Conservation (phyloP, 768 basidiomycete species). For the Sutorius australiensis region DNA sequence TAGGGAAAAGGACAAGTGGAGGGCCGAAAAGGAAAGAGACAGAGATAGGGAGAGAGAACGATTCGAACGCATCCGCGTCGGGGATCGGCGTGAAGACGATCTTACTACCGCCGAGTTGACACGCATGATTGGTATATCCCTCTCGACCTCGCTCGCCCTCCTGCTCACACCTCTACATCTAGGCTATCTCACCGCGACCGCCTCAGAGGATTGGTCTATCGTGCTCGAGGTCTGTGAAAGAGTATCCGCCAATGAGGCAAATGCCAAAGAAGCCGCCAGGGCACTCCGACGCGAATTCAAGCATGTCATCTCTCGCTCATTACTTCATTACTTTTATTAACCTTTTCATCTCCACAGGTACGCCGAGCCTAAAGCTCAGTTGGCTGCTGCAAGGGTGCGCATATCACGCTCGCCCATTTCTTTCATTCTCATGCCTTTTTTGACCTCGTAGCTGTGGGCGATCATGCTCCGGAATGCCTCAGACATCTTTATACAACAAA, state of each 20-base stretch:
- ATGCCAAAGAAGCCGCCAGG: constrained; percentile 80
- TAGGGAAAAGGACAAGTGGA: constrained; percentile 34
- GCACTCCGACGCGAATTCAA: constrained; percentile 86
- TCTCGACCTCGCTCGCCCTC: background rate
- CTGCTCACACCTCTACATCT: background rate
- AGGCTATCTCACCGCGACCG: constrained; percentile 75
- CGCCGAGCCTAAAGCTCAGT: constrained; percentile 69
- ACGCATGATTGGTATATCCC: constrained; percentile 61
- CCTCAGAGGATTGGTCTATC: constrained; percentile 78
- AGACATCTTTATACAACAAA: constrained; percentile 66
- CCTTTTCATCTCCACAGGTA: constrained; percentile 41
- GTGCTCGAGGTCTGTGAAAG: constrained; percentile 86
- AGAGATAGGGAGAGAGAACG: constrained; percentile 37
- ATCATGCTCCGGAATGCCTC: constrained; percentile 84
- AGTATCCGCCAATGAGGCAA: constrained; percentile 64
- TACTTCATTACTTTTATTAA: constrained; percentile 10
- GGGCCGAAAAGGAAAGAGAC: constrained; percentile 33
- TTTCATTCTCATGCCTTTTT: background rate
- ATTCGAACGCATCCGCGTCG: constrained; percentile 29
- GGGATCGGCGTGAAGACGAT: constrained; percentile 39
- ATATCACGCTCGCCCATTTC: background rate
- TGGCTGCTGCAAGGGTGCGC: constrained; percentile 72
- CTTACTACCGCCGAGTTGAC: constrained; percentile 52
- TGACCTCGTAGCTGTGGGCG: constrained; percentile 68
- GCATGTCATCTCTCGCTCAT: constrained; percentile 33